A percentile compares a stretch with the other conserved stretches of the same genome.
These are phyloP conservation scores for Candida parachauliodes DNA, from an alignment of 805 yeast genomes.

Conservation along the genomic window DNA sequence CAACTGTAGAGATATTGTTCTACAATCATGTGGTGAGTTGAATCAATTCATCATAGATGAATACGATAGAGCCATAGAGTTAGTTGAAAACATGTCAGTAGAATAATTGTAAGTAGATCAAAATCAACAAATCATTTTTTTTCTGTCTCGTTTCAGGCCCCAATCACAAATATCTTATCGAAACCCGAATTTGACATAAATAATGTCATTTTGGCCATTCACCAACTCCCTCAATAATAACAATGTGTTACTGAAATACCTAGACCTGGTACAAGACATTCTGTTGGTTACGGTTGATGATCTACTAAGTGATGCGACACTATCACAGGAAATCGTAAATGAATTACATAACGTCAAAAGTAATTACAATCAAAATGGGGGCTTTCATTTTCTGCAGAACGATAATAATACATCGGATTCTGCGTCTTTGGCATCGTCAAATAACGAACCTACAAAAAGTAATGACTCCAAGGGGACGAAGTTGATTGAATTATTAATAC, in stretches of 20 bases:
- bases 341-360: conserved; percentile 37
- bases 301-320: conserved; percentile 26
- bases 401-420: conserved; percentile 13
- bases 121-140: conserved; percentile 1
- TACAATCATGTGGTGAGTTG: conserved; percentile 45
- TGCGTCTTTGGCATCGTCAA: conserved; percentile 37
- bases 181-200: neutral
- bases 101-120: neutral
- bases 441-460: conserved; percentile 20
- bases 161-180: too few relatives aligned
- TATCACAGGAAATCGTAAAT: conserved; percentile 35
- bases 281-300: conserved; percentile 29
- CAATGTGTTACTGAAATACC: conserved; percentile 37
- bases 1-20: conserved; percentile 48
- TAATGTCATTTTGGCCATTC: conserved; percentile 47
- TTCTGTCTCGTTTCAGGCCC: conserved; percentile 1
- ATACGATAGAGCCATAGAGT: conserved; percentile 47
- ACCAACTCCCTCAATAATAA: conserved; percentile 33
- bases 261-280: conserved; percentile 35
- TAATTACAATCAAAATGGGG: conserved; percentile 25
- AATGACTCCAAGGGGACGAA: conserved; percentile 44
- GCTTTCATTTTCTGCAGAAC: conserved; percentile 24
- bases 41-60: conserved; percentile 46
- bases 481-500: conserved; percentile 73
- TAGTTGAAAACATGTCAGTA: conserved; percentile 32